Evolutionary conservation across 805 yeast species (phyloP), one percentile per base, ranked within the genome.

Genomic region (Teunomyces gatunensis): DNA sequence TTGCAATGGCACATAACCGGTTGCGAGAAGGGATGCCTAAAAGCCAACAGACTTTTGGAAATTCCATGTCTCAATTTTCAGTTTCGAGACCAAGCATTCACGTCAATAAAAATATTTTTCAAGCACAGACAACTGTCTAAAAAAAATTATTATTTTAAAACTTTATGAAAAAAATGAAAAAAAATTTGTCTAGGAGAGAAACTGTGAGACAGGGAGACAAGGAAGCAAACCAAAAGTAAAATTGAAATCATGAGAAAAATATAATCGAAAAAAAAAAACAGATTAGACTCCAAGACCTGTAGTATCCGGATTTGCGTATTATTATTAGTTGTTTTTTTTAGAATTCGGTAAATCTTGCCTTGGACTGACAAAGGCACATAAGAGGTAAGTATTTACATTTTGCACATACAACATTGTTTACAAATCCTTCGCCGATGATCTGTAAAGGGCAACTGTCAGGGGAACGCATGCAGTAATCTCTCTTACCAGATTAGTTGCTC

Each of bases 401-500:
- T 21, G 15, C 12, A 11, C 23, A 17, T 35, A 6, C 23, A 20
- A 23, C 12, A 37, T 37, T 37, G 40, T 37, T 37, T 21, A 37
- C 28, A n/a, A 37, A 37, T 37, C 20, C 40, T 37, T 37, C 40
- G 25, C 28, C 29, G 40, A 37, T 20, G 40, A 37, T 37, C 40
- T 23, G 40, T 21, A 37, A 37, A 34, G 21, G 29, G 17, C 34
- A 32, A 32, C 34, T 32, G 10, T 32, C 34, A 32, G 34, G 34
- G 34, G 34, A 32, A 32, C 34, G 11, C 34, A 32, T 32, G 34
- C 34, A 32, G 34, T 32, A 32, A 32, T 13, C 34, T 4, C 17
- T 7, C 17, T 7, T 32, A n/a, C 34, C 34, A 32, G 17, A 32
- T 13, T 32, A 32, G 34, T 13, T 4, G 18, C 34, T 13, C 18